phyloP scores from a whole-genome alignment of 495 filamentous ascomycete genomes.

The Copromyces sp. region DNA sequence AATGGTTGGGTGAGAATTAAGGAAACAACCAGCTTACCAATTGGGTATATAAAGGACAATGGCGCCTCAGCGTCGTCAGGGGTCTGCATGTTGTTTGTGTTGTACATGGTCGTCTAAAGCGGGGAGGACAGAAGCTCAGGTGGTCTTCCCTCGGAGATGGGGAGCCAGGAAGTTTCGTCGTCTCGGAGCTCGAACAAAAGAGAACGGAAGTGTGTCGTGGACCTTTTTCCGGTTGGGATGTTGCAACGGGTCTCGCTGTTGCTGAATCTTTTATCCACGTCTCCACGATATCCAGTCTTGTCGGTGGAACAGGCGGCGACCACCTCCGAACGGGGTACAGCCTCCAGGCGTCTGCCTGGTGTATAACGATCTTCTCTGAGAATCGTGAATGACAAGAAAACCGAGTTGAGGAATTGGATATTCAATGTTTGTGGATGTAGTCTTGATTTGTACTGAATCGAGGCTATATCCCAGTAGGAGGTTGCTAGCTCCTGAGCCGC shows the following conservation, averaged over 20 bases:
- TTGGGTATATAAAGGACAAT: constrained; percentile 38
- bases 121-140: constrained; percentile 4
- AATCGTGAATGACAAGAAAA: neutral
- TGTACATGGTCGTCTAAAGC: constrained; percentile 15
- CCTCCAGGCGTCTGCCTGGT: neutral
- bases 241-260: neutral
- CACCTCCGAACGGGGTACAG: neutral
- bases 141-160: constrained; percentile 1
- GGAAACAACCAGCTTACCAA: constrained; percentile 33
- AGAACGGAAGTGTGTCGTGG: neutral
- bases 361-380: neutral
- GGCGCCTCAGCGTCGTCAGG: constrained; percentile 30
- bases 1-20: constrained; percentile 34
- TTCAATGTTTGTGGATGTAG: neutral
- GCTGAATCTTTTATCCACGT: neutral
- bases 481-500: neutral
- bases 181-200: neutral
- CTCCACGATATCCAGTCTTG: neutral
- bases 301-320: neutral
- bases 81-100: constrained; percentile 29
- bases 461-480: neutral
- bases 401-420: neutral
- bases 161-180: neutral
- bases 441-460: neutral
- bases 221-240: neutral